A percentile compares a stretch with the other conserved stretches of the same genome.
Evolutionary conservation across 2,329 filamentous ascomycete species (phyloP).

Genomic region (Lasiodiplodia hormozganensis): DNA sequence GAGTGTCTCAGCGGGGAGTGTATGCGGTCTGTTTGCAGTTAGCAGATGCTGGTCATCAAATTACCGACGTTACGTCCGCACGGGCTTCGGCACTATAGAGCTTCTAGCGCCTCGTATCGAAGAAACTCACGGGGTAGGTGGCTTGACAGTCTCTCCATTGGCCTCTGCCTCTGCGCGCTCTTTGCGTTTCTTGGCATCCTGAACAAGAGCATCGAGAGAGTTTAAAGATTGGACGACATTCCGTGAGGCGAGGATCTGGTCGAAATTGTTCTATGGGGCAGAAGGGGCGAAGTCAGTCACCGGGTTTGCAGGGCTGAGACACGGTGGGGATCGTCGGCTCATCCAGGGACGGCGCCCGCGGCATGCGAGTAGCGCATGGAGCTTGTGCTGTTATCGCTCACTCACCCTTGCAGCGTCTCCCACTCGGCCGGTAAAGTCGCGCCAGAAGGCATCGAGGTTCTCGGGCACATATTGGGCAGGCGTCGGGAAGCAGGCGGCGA

Average conservation of each 20-base stretch:
- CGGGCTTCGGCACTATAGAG: slow-evolving; percentile 5
- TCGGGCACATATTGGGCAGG: slow-evolving; percentile 64
- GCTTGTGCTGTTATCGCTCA: background rate
- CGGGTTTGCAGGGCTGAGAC: slow-evolving; percentile 1
- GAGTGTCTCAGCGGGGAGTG: slow-evolving; percentile 62
- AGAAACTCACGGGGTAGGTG: slow-evolving; percentile 33
- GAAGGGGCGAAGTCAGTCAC: background rate
- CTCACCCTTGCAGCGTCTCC: slow-evolving; percentile 61
- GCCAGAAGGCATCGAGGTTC: slow-evolving; percentile 63
- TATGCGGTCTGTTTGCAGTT: slow-evolving; percentile 59
- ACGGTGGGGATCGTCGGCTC: background rate
- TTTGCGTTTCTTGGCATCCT: slow-evolving; percentile 63
- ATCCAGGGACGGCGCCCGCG: background rate
- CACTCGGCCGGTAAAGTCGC: slow-evolving; percentile 64
- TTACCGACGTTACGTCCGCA: background rate
- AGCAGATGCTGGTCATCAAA: background rate
- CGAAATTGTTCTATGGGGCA: slow-evolving; percentile 58
- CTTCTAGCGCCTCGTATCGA: background rate
- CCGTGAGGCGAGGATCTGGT: slow-evolving; percentile 64
- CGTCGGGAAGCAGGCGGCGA: slow-evolving; percentile 69
- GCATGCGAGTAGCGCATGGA: background rate
- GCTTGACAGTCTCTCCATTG: slow-evolving; percentile 43
- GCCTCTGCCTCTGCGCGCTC: slow-evolving; percentile 49
- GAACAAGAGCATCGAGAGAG: slow-evolving; percentile 65
- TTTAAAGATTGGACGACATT: slow-evolving; percentile 65